A percentile compares a stretch with the other conserved stretches of the same genome.
Evolutionary conservation across 331 rosid genomes (phyloP).

Genomic region (Cydonia oblonga): DNA sequence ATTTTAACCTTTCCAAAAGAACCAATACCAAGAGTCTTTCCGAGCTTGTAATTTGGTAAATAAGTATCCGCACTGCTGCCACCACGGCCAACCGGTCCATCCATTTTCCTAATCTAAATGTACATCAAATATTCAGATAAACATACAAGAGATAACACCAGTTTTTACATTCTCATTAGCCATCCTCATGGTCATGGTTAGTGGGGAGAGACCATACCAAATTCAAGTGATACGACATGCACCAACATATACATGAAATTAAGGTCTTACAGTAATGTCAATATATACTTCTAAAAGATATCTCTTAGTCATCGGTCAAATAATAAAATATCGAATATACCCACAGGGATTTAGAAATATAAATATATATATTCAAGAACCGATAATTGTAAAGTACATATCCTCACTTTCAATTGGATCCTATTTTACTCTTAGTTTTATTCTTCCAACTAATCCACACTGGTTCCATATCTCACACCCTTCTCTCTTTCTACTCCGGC

Average conservation of each 20-base stretch:
- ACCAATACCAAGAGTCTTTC: constrained; percentile 85
- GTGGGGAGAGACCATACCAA: not conserved
- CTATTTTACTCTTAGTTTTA: not conserved
- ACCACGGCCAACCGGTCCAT: constrained; percentile 32
- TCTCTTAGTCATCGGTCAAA: not conserved
- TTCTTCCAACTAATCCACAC: not conserved
- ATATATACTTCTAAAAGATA: not conserved
- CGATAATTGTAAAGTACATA: not conserved
- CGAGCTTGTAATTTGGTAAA: constrained; percentile 73
- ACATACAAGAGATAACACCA: not conserved
- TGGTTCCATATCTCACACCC: not conserved
- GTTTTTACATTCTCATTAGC: not conserved
- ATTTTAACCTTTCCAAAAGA: constrained; percentile 81
- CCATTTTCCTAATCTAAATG: constrained; percentile 34
- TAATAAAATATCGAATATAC: not conserved
- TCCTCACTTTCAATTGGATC: not conserved
- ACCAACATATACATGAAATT: not conserved
- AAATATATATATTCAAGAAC: not conserved
- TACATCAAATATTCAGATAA: not conserved
- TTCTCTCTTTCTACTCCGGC: not conserved
- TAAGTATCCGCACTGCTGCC: constrained; percentile 41
- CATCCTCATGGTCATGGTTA: not conserved
- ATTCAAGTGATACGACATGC: not conserved
- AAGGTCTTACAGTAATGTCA: not conserved
- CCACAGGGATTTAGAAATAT: not conserved